Base-by-base conservation (phyloP, 2,329 filamentous ascomycete species). In the Cucurbitaria berberidis region DNA sequence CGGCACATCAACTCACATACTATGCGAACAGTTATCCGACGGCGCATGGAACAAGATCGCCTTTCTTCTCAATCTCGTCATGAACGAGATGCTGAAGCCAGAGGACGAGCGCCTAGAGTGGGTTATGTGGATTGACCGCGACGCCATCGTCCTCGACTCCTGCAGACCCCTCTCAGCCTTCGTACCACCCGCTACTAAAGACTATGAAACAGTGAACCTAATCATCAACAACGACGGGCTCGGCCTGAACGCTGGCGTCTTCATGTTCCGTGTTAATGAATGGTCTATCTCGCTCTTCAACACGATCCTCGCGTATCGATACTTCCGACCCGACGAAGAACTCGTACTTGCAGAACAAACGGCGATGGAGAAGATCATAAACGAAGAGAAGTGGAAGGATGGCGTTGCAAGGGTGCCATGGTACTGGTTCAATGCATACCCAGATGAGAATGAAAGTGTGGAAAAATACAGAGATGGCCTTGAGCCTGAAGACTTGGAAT, bases 31-130 rank as follows among this genome's bases (percentile, higher is more conserved):
- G 5, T 64, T 81, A 1, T 63, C 78, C 13, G 76, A 78, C 43
- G 75, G 76, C 40, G 69, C 76, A 5, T 80, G 78, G 77, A 77
- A 73, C 42, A 80, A 80, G 45, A 72, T 73, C 3, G 78, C 76
- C 1, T 78, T 78, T 53, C 73, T 80, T n/a, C 66, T 79, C 6
- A 70, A 72, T 10, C 62, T 78, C 9, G 55, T 78, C 10, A 62
- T 78, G 43, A 52, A 55, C 15, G 60, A 45, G 58, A 66, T 78
- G 53, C 54, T 68, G 7, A 76, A 77, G 52, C 74, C 76, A 0
- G 66, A 69, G n/a, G 59, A 59, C 15, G 66, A 76, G 43, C 64
- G 76, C 5, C 60, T 78, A 13, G 72, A 78, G 48, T 79, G 77
- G 76, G 59, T 79, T 6, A 65, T 78, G 57, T 79, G 77, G 77